A percentile compares a stretch with the other conserved stretches of the same genome.
phyloP scores from a whole-genome alignment of 2,329 filamentous ascomycete genomes.

The Xylaria sp. region DNA sequence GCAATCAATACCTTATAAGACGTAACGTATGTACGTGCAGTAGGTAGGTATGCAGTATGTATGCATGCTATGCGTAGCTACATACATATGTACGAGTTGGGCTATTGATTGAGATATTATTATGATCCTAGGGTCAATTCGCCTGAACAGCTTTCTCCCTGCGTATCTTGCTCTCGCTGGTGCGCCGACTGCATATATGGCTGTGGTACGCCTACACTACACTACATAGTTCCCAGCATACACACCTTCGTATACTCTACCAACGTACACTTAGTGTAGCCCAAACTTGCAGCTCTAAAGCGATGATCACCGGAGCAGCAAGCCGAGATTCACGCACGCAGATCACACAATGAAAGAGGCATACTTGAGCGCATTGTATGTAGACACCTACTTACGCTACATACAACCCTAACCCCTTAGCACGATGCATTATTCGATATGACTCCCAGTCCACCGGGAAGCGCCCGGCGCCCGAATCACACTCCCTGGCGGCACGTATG shows the following conservation, averaged over 20 bases:
- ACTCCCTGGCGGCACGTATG: slow-evolving; percentile 24
- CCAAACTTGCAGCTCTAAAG: neutral
- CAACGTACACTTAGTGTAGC: neutral
- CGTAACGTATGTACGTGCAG: too few relatives aligned
- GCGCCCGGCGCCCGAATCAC: slow-evolving; percentile 33
- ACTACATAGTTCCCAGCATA: too few relatives aligned
- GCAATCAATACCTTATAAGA: neutral
- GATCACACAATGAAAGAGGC: slow-evolving; percentile 5
- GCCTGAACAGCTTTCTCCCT: neutral
- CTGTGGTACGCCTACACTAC: too few relatives aligned
- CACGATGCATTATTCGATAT: slow-evolving; percentile 30
- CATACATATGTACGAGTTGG: slow-evolving; percentile 2
- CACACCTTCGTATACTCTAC: neutral
- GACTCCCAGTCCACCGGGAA: slow-evolving; percentile 35
- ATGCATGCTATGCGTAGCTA: too few relatives aligned
- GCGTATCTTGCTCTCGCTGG: too few relatives aligned
- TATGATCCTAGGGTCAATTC: slow-evolving; percentile 10
- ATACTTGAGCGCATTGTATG: neutral
- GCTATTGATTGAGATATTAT: slow-evolving; percentile 7
- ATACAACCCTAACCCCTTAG: slow-evolving; percentile 29
- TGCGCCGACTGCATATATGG: too few relatives aligned
- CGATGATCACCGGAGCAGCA: neutral
- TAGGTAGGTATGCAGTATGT: too few relatives aligned
- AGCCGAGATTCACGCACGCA: neutral
- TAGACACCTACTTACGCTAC: neutral